Evolutionary conservation across 495 filamentous ascomycete species (phyloP).

Genomic region (Penicillium waksmanii): DNA sequence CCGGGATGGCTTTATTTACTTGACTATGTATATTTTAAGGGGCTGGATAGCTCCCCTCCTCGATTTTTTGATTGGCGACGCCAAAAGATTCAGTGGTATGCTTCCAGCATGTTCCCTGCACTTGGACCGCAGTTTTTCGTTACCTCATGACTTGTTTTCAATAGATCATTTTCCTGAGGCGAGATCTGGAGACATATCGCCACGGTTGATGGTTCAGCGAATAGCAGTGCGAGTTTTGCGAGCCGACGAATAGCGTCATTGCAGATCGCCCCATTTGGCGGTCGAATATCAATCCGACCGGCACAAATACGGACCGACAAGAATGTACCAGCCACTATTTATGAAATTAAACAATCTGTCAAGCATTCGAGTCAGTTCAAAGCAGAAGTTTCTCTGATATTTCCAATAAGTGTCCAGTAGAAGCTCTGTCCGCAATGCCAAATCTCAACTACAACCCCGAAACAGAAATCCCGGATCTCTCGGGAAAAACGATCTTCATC

Average conservation of each 20-base stretch:
- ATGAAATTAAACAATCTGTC: background rate
- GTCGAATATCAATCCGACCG: background rate
- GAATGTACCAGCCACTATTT: background rate
- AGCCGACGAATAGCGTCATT: background rate
- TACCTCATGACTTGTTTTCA: too few species aligned
- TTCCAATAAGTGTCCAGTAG: background rate
- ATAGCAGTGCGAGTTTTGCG: background rate
- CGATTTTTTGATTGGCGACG: too few species aligned
- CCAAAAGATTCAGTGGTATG: too few species aligned
- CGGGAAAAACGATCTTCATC: conserved; percentile 57
- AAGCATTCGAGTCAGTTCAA: background rate
- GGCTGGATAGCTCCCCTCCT: too few species aligned
- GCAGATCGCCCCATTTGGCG: background rate
- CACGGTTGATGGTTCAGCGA: background rate
- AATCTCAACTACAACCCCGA: conserved; percentile 23
- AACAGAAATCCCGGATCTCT: conserved; percentile 56
- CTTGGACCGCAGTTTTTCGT: too few species aligned
- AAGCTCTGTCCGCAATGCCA: conserved; percentile 1
- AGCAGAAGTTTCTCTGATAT: background rate
- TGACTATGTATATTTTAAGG: too few species aligned
- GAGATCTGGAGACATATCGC: background rate
- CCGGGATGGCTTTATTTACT: background rate
- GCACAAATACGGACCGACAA: background rate
- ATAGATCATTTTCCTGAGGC: background rate
- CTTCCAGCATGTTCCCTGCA: too few species aligned